Base-by-base conservation (phyloP, 345 rosid species). In the Salix caprea region DNA sequence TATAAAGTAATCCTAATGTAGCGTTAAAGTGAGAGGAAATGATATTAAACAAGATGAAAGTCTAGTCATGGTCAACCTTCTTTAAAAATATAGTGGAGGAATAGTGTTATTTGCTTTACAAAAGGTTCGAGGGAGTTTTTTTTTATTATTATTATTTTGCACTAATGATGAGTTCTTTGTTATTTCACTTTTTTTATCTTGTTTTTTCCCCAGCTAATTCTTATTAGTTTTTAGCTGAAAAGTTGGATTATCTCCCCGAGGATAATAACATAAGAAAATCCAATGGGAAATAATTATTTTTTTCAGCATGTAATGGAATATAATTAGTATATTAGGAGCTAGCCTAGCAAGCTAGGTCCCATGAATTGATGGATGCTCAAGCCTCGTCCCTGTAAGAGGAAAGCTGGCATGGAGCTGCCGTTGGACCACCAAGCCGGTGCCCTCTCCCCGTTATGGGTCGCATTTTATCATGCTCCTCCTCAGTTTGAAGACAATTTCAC, bases 401-500 rank as follows among this genome's bases (percentile, higher is more conserved):
- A 73, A 69, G 78, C 67, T 68, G 78, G 68, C 78, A 37, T 58
- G n/a, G 16, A 56, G 73, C 39, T 39, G 78, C 39, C 23, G 28
- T 26, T 68, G 73, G 67, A 67, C 78, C 78, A 68, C 78, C 18
- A 19, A 1, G 23, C 37, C 39, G 6, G 18, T 13, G 21, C 7
- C 21, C 73, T 30, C 2, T 19, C n/a, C 7, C 60, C 19, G 50
- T 44, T 44, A 44, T 13, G 50, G 13, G 16, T 44, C 50, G 50
- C 50, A 1, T 44, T 44, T 44, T 44, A 44, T 13, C 11, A 39
- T 39, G 8, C 11, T 32, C 34, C 34, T 32, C 34, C 48, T 44
- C 3, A 4, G 2, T 44, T 12, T 12, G 12, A 13, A 12, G 5
- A 44, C 15, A 10, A 44, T 12, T 12, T 44, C 12, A 44, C 48